These are phyloP conservation scores for Zostera marina DNA, from an alignment of 116 monocot species.

Conservation along the genomic window DNA sequence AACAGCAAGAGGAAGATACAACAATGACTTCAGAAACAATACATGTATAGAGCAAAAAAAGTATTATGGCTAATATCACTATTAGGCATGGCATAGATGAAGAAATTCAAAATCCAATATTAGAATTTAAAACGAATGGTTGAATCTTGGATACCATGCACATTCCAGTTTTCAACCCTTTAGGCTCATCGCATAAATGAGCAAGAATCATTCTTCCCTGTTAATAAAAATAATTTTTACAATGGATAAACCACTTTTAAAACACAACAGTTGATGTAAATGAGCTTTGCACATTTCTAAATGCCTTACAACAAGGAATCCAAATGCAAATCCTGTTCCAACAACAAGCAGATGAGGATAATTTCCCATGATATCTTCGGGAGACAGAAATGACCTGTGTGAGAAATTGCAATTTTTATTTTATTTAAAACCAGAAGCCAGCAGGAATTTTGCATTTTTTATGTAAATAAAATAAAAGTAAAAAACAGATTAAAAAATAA, in stretches of 20 bases:
- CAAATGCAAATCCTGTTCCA: slow-evolving; percentile 99
- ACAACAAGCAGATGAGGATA: slow-evolving; percentile 75
- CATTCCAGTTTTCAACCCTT: slow-evolving; percentile 98
- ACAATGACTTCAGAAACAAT: slow-evolving; percentile 32
- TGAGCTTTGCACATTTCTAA: neutral
- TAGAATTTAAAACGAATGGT: neutral
- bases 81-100: neutral
- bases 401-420: slow-evolving; percentile 1
- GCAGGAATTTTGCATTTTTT: neutral
- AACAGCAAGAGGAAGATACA: slow-evolving; percentile 82
- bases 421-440: neutral
- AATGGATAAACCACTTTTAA: too few relatives aligned
- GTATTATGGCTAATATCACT: neutral
- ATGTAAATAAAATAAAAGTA: neutral
- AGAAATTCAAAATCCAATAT: neutral
- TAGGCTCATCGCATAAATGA: slow-evolving; percentile 94
- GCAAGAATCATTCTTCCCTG: slow-evolving; percentile 98
- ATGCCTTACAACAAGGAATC: slow-evolving; percentile 74
- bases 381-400: slow-evolving; percentile 77
- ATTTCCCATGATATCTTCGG: slow-evolving; percentile 78
- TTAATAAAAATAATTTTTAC: neutral
- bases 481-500: neutral
- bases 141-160: slow-evolving; percentile 64
- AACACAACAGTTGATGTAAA: neutral
- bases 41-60: neutral